phyloP scores from a whole-genome alignment of 805 yeast genomes.

The Candida verbasci region DNA sequence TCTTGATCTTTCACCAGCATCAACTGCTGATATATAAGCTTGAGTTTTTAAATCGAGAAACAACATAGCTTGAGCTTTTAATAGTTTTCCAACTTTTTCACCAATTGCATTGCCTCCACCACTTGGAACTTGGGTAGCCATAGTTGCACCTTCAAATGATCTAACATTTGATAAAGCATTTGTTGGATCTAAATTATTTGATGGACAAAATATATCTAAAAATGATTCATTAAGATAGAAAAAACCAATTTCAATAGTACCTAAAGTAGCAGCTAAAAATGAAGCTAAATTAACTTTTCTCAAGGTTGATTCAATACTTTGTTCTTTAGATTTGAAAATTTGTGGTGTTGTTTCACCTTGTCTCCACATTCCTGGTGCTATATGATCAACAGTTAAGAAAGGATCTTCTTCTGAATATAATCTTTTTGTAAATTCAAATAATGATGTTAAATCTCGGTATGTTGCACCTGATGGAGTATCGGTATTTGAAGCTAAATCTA shows the following conservation, averaged over 20 bases:
- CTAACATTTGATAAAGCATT: slow-evolving; percentile 25
- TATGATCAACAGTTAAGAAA: slow-evolving; percentile 62
- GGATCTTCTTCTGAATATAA: slow-evolving; percentile 70
- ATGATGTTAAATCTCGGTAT: slow-evolving; percentile 63
- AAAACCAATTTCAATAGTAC: slow-evolving; percentile 82
- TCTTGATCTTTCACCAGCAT: slow-evolving; percentile 55
- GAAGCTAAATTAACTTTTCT: slow-evolving; percentile 87
- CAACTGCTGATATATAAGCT: slow-evolving; percentile 86
- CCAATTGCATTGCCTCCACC: slow-evolving; percentile 29
- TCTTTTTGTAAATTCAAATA: slow-evolving; percentile 73
- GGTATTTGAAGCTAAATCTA: slow-evolving; percentile 62
- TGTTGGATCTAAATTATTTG: slow-evolving; percentile 51
- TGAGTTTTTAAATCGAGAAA: slow-evolving; percentile 90
- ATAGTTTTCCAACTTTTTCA: slow-evolving; percentile 49
- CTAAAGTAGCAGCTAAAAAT: slow-evolving; percentile 80
- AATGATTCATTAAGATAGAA: slow-evolving; percentile 81
- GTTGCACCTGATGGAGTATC: slow-evolving; percentile 64
- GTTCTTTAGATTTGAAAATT: slow-evolving; percentile 57
- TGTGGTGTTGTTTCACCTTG: slow-evolving; percentile 56
- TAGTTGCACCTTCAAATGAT: slow-evolving; percentile 1
- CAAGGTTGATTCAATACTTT: slow-evolving; percentile 57
- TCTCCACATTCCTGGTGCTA: slow-evolving; percentile 70
- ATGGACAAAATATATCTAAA: slow-evolving; percentile 82
- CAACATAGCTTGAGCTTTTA: slow-evolving; percentile 76
- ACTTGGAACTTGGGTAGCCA: slow-evolving; percentile 18